Evolutionary conservation across 2,329 filamentous ascomycete genomes (phyloP), one percentile per base, ranked within the genome.

Genomic region (Pseudomassariella vexata): DNA sequence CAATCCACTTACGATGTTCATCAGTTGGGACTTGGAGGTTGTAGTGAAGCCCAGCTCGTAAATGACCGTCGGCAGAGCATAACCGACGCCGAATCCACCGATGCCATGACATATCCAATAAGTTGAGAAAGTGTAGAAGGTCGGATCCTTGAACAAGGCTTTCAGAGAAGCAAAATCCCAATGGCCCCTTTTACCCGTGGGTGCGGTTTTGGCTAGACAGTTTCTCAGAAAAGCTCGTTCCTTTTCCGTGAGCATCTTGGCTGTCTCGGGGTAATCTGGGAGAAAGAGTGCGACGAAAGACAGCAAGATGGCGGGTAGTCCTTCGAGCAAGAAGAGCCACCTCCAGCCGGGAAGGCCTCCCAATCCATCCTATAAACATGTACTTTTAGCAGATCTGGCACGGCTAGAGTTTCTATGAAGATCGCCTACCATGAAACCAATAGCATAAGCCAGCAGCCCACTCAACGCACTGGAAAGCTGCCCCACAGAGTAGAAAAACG

Each of bases 61-160:
- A 16, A 65, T 60, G 5, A 65, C 60, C 2, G 61, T 63, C 2
- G 62, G 60, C 31, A 65, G 36, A 5, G 55, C 59, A 37, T 59
- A 63, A 6, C 45, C 41, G 5, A 63, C 45, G 2, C 62, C 60
- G 33, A 62, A 64, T 5, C 60, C 60, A 10, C 60, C 61, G 38
- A 64, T 62, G 1, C 59, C 58, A 38, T 65, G 60, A 6, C 50
- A 54, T 26, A 64, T 57, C 60, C 60, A 65, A 37, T 56, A 60
- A 1, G 56, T 20, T 1, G 40, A 44, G 33, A 63, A 63, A 3
- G 56, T 56, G 26, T 59, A 60, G 18, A 59, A 39, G 0, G 58
- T 61, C 3, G 57, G 56, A 32, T 56, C 55, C 3, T 32, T 40
- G 9, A 62, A 37, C 1, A 63, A 41, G 6, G 23, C 28, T 35